These are phyloP conservation scores for Colletotrichum sp. DNA, from an alignment of 2,329 filamentous ascomycete species.

Conservation along the genomic window DNA sequence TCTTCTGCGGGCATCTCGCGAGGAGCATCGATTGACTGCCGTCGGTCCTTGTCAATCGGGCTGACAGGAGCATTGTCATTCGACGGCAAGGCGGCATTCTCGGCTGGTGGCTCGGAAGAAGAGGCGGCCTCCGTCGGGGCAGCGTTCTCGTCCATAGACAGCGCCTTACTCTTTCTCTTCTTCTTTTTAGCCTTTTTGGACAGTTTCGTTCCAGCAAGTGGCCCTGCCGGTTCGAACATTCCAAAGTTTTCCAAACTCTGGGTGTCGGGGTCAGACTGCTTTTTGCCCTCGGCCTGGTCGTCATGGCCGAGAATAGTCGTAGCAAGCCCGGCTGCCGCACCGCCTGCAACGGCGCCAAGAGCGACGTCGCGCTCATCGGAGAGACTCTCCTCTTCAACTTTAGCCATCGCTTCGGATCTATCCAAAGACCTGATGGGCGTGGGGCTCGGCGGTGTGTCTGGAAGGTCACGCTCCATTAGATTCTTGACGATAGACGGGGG, in stretches of 20 bases:
- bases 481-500: conserved; percentile 37
- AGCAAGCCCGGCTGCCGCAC: neutral
- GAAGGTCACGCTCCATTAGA: conserved; percentile 24
- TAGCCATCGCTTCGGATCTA: conserved; percentile 19
- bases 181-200: conserved; percentile 38
- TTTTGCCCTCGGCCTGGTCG: neutral
- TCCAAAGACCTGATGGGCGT: conserved; percentile 27
- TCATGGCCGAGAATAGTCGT: neutral
- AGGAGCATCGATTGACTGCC: neutral
- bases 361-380: neutral
- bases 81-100: neutral
- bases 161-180: conserved; percentile 25
- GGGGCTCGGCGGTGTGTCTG: conserved; percentile 27
- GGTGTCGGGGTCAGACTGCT: neutral
- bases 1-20: neutral
- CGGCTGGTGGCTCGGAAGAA: neutral
- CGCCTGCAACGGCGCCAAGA: neutral
- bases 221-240: neutral
- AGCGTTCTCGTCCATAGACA: neutral
- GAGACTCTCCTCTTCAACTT: conserved; percentile 30
- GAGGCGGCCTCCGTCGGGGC: neutral
- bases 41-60: neutral
- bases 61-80: neutral
- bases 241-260: neutral
- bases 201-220: conserved; percentile 21